These are phyloP conservation scores for Fraxinus ornus DNA, from an alignment of 305 asterid genomes.

Conservation along the genomic window DNA sequence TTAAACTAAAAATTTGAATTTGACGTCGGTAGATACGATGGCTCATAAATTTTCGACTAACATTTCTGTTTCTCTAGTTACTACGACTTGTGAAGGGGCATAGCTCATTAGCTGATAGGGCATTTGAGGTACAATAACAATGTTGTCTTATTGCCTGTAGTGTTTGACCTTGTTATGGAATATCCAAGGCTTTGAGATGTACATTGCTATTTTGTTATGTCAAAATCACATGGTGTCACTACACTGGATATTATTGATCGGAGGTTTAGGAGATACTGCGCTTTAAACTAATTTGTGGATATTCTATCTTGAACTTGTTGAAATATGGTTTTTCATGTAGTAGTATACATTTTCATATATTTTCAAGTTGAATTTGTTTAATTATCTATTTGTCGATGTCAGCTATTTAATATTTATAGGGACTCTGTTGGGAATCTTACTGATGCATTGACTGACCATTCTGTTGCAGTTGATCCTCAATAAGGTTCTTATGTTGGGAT, in stretches of 20 bases:
- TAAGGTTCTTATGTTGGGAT: slow-evolving; percentile 90
- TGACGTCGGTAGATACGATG: neutral
- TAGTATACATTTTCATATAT: neutral
- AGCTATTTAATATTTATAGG: slow-evolving; percentile 5
- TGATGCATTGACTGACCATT: slow-evolving; percentile 13
- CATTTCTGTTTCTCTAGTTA: neutral
- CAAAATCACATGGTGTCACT: neutral
- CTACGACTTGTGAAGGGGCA: neutral
- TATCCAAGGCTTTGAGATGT: neutral
- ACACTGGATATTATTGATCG: neutral
- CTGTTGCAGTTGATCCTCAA: slow-evolving; percentile 70
- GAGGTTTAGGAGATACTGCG: neutral
- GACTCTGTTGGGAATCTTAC: slow-evolving; percentile 17
- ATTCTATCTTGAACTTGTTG: neutral
- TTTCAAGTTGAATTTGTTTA: slow-evolving; percentile 6
- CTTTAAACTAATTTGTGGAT: neutral
- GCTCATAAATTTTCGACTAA: neutral
- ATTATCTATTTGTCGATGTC: slow-evolving; percentile 1
- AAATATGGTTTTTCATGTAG: neutral
- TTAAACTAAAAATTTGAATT: neutral
- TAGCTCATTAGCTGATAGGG: neutral
- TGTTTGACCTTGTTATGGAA: neutral
- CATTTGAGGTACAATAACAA: neutral
- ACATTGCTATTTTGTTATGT: neutral
- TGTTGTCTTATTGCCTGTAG: neutral